A percentile compares a stretch with the other conserved stretches of the same genome.
phyloP scores from a whole-genome alignment of 352 stramenopile species.

The Phytophthora chlamydospora region DNA sequence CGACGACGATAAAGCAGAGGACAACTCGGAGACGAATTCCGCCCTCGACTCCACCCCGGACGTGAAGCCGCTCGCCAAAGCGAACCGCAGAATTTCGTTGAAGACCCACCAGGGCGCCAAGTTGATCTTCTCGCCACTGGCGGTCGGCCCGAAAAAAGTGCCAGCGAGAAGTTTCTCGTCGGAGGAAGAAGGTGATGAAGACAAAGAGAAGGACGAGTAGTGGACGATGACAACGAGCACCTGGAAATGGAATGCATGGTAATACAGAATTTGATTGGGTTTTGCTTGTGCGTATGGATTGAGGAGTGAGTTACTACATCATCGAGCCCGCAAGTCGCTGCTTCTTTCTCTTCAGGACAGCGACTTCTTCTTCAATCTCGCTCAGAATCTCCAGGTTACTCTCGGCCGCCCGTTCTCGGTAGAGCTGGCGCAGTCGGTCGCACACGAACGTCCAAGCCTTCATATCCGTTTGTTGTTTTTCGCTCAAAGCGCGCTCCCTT shows the following conservation, averaged over 20 bases:
- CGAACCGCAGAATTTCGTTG: conserved; percentile 31
- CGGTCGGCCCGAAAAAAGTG: conserved; percentile 31
- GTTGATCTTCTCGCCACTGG: conserved; percentile 51
- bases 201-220: conserved; percentile 15
- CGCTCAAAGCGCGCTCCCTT: conserved; percentile 31
- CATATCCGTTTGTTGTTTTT: conserved; percentile 44
- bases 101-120: conserved; percentile 42
- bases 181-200: conserved; percentile 11
- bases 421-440: conserved; percentile 38
- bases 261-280: conserved; percentile 3
- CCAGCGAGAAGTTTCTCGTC: conserved; percentile 22
- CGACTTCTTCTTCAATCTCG: conserved; percentile 41
- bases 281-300: neutral
- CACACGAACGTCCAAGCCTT: conserved; percentile 44
- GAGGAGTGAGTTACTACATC: conserved; percentile 10
- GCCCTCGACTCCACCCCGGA: conserved; percentile 9
- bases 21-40: conserved; percentile 3
- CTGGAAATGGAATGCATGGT: conserved; percentile 4
- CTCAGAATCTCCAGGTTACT: conserved; percentile 27
- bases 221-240: conserved; percentile 1
- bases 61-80: conserved; percentile 12
- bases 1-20: conserved; percentile 20
- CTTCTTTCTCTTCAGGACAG: conserved; percentile 46
- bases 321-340: conserved; percentile 35
- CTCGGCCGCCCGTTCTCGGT: conserved; percentile 36